Base-by-base conservation (phyloP, 2,329 filamentous ascomycete genomes). In the Fusarium keratoplasticum region DNA sequence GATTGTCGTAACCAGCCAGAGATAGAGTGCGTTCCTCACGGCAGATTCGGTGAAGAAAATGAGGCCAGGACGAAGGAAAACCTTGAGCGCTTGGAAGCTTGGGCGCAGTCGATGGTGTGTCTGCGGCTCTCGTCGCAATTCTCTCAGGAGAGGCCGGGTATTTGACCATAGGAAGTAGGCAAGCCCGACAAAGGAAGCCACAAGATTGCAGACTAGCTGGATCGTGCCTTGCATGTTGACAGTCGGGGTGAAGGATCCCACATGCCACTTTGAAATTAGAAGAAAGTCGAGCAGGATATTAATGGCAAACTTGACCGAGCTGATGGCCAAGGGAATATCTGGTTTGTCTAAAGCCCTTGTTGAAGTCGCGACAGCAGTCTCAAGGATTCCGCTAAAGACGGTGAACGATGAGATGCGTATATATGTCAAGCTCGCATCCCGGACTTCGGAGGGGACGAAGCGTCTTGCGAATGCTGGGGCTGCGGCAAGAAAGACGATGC, bases 231-330 rank as follows among this genome's bases (percentile, higher is more conserved):
- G 92, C 71, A 87, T 88, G 59, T 92, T 92, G 71, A 93, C 86
- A 0, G 87, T 90, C 0, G 91, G 91, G 2, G 76, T 83, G 42
- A 87, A 82, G 1, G 76, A 78, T 1, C 87, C 86, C 2, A 94
- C 87, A 70, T 92, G 90, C 62, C 93, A 91, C 1, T 83, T 89
- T 0, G 91, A 94, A 52, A 94, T 89, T 38, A 94, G 77, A 1
- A 94, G 82, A 64, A 94, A 77, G 71, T 94, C 91, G 0, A 94
- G 84, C 2, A 91, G 68, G 64, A 94, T 94, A 74, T 94, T 94
- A 69, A 93, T 80, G 0, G 84, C 82, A 62, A 94, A 92, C 72
- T 92, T 92, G 61, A 87, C 84, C 0, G 85, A 87, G 78, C 88
- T 93, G 71, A 94, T 92, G 1, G 93, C 76, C 0, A 94, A 82